phyloP scores from a whole-genome alignment of 2,329 filamentous ascomycete species.

The Bipolaris cookei region DNA sequence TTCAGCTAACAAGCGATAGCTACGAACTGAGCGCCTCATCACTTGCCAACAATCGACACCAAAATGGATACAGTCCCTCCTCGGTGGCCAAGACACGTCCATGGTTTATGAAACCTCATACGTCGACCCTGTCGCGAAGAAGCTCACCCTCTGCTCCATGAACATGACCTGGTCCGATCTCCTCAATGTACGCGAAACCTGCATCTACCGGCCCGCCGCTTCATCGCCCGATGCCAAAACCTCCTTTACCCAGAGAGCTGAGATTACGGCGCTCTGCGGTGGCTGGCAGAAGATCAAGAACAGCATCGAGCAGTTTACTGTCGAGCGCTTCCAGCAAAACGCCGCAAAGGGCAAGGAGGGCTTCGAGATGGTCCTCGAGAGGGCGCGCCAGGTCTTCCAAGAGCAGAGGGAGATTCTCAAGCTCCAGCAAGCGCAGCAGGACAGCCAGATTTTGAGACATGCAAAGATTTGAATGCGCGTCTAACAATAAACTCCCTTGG shows the following conservation, averaged over 20 bases:
- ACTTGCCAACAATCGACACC: slow-evolving; percentile 71
- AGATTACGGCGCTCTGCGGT: slow-evolving; percentile 91
- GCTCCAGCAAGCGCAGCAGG: slow-evolving; percentile 55
- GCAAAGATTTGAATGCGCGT: slow-evolving; percentile 32
- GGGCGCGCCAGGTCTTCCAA: slow-evolving; percentile 88
- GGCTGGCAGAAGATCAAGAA: slow-evolving; percentile 98
- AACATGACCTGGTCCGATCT: slow-evolving; percentile 94
- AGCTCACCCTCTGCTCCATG: slow-evolving; percentile 94
- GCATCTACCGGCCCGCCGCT: slow-evolving; percentile 74
- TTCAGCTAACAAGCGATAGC: slow-evolving; percentile 49
- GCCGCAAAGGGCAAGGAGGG: slow-evolving; percentile 88
- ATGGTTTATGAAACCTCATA: slow-evolving; percentile 96
- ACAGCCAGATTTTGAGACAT: slow-evolving; percentile 40
- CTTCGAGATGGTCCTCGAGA: slow-evolving; percentile 92
- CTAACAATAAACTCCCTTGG: background rate
- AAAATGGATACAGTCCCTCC: slow-evolving; percentile 78
- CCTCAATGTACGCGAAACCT: slow-evolving; percentile 89
- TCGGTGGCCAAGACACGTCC: slow-evolving; percentile 80
- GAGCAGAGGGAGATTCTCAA: slow-evolving; percentile 76
- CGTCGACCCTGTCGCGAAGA: slow-evolving; percentile 81
- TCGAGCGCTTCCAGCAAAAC: slow-evolving; percentile 90
- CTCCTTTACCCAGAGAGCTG: slow-evolving; percentile 84
- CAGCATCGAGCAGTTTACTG: slow-evolving; percentile 89
- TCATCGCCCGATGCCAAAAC: slow-evolving; percentile 64
- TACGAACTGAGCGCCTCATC: slow-evolving; percentile 74